Evolutionary conservation across 306 rosid species (phyloP).

Genomic region (Astragalus glycyphyllos): DNA sequence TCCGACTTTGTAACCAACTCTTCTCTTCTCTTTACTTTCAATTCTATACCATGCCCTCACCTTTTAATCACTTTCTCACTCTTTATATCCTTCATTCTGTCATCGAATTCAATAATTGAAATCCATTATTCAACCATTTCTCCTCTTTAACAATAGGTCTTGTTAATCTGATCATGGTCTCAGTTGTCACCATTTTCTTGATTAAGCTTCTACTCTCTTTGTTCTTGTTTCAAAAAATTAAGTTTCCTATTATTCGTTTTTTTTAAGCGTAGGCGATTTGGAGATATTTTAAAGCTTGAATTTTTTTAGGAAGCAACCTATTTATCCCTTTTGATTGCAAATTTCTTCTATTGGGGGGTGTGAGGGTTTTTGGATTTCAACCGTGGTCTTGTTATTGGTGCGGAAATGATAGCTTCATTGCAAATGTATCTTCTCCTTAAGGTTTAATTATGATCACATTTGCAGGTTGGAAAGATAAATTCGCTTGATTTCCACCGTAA

Average conservation of each 20-base stretch:
- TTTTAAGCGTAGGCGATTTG: neutral
- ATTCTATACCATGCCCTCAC: neutral
- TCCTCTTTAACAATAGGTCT: too few relatives aligned
- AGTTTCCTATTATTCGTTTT: neutral
- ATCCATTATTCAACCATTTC: neutral
- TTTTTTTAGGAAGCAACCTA: neutral
- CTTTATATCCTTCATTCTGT: too few relatives aligned
- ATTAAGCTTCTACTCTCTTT: neutral
- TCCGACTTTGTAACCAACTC: constrained; percentile 78
- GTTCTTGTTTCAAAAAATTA: neutral
- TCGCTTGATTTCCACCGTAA: constrained; percentile 89
- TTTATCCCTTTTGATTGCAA: neutral
- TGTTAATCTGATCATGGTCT: neutral
- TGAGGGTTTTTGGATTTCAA: neutral
- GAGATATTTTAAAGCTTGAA: neutral
- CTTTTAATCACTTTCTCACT: neutral
- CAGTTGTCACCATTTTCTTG: neutral
- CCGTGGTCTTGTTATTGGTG: constrained; percentile 27
- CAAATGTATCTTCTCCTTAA: neutral
- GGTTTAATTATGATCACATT: constrained; percentile 10
- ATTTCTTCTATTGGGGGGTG: neutral
- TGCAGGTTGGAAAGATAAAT: constrained; percentile 84
- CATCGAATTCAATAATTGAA: neutral
- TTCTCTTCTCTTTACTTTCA: neutral
- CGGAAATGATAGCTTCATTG: constrained; percentile 1